These are phyloP conservation scores for Persicaria maculosa DNA, from an alignment of 148 eudicot genomes.

Conservation along the genomic window DNA sequence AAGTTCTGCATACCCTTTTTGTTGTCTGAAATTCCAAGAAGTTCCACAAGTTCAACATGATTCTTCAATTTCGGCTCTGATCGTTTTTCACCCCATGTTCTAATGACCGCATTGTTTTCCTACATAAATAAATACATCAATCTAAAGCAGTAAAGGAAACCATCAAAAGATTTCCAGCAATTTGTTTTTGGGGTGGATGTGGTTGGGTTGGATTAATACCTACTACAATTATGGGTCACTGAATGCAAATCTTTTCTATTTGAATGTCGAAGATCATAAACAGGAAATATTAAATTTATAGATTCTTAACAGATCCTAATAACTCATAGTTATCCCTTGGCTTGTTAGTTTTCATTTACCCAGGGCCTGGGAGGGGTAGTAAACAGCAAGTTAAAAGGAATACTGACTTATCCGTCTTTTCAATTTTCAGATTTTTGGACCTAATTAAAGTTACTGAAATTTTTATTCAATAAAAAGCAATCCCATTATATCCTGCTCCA, in stretches of 20 bases:
- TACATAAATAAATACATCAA: conserved; percentile 18
- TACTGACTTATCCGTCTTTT: not conserved
- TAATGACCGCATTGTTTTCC: conserved; percentile 65
- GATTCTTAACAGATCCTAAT: not conserved
- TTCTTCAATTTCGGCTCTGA: conserved; percentile 54
- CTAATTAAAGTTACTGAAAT: not conserved
- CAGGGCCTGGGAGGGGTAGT: not conserved
- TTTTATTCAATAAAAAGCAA: too few relatives aligned
- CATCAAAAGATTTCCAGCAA: not conserved
- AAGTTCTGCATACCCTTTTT: conserved; percentile 48
- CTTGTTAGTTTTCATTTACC: not conserved
- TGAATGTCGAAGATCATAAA: not conserved
- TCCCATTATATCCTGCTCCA: too few relatives aligned
- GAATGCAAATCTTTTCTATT: not conserved
- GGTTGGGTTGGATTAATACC: not conserved
- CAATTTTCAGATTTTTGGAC: not conserved
- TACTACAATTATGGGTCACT: not conserved
- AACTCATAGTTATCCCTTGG: not conserved
- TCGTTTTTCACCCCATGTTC: conserved; percentile 69
- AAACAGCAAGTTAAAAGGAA: not conserved
- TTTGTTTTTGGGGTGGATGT: not conserved
- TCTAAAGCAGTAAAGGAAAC: not conserved
- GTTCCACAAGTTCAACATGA: conserved; percentile 92
- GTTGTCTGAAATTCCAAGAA: conserved; percentile 77
- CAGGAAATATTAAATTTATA: not conserved